Base-by-base conservation (phyloP, 116 monocot genomes). In the Cymodocea nodosa region DNA sequence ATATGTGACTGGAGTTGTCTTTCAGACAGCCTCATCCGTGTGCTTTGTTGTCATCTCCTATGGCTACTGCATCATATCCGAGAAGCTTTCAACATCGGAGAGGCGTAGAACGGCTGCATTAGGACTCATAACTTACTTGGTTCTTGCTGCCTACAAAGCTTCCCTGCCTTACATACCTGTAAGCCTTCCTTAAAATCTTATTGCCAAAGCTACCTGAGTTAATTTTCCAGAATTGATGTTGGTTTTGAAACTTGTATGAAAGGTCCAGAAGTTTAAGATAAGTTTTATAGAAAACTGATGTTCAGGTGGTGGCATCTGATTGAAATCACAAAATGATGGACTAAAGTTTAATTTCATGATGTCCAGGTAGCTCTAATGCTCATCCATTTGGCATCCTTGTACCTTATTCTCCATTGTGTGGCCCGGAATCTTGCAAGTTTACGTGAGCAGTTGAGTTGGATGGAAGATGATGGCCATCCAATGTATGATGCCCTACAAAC, bases 31-130 rank as follows among this genome's bases (percentile, higher is more conserved):
- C 15, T 82, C 77, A 35, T 80, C 86, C 51, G 86, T 92, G 34
- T 84, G 84, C 10, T 89, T 98, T 70, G 61, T 91, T 74, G 86
- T 92, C 54, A 89, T 92, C 67, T 89, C 98, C 10, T 82, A 82
- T 70, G 98, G 98, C 36, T 92, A 98, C 65, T 98, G 92, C 76
- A 92, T 92, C 79, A 80, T 72, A 74, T 86, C 73, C 50, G 92
- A 92, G 71, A 84, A 79, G 16, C 80, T 98, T n/a, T 92, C 89
- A 17, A 39, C 84, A 23, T 64, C 70, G 25, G 98, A 98, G 51
- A 63, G 82, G 8, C 82, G 98, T 5, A 79, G 23, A n/a, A 91
- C 84, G 35, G 98, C 92, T 55, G 64, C 62, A 55, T 64, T 86
- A 36, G 89, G 80, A 35, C 78, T 74, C 60, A 25, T 81, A 12